Evolutionary conservation across 768 basidiomycete genomes (phyloP), one percentile per base, ranked within the genome.

Genomic region (Hypsizygus marmoreus): DNA sequence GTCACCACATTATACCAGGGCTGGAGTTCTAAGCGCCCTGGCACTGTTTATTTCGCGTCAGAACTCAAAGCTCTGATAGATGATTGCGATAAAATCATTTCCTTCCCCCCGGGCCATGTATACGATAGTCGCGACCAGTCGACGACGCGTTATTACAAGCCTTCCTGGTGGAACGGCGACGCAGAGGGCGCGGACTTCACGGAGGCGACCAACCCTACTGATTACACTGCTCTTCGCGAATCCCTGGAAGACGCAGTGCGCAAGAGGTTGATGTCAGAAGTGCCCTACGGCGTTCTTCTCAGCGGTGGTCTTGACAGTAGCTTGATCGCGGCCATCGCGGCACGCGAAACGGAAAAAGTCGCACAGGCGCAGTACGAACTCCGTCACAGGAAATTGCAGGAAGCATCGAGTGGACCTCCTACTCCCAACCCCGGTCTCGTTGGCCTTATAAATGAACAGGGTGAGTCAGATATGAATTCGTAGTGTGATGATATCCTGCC

Each of bases 1-100:
- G 92, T 98, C 64, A 98, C 97, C 40, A 97, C 97, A n/a, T 76
- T 99, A 7, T 99, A 98, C 69, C 94, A 95, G 71, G 97, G 97
- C 31, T 93, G 89, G 89, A 83, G 75, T 68, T 92, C 92, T 1
- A 78, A 81, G 31, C 73, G 77, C 22, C 95, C 95, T 4, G 89
- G 87, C 30, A 81, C 81, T 28, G 80, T 89, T 40, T 98, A 82
- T 71, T 99, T 99, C 64, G 84, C 97, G 3, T 97, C 95, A 2
- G 97, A 99, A 69, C 84, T 99, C 61, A 99, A 99, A 63, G 82
- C 91, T 3, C 75, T 99, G 51, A 67, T 79, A 52, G 86, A 92
- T 51, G 92, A 98, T 54, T 98, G 97, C 66, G 95, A 97, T 69
- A 81, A 88, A 55, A 86, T 99, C 57, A 84, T 93, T 52, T 80